Base-by-base conservation (phyloP, 257 asterid genomes). In the Verbascum thapsus region DNA sequence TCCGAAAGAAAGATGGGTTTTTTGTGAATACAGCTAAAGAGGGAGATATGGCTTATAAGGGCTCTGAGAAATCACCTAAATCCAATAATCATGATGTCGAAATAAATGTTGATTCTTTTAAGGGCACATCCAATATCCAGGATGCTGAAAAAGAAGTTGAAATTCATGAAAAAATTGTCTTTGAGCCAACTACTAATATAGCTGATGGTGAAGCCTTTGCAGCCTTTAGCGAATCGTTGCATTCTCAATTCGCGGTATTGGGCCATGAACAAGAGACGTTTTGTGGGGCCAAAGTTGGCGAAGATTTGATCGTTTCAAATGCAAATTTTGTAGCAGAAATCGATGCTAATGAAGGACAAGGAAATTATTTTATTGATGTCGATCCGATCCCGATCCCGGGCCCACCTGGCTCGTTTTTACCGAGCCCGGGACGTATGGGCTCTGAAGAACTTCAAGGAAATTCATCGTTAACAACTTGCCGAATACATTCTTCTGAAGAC, bases 321-420 rank as follows among this genome's bases (percentile, higher is more conserved):
- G 42, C 67, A 42, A 70, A 48, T 57, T 68, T 55, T 57, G 64
- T 49, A 30, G 54, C 70, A 18, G 88, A 83, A 52, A 69, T 58
- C 62, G 84, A 76, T 51, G 74, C 76, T 30, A 74, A 68, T 38
- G 84, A 78, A 43, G 80, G 51, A 47, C 81, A 74, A 23, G 80
- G 94, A 61, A 70, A 78, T 74, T 91, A 81, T 76, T 86, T 61
- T 68, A 70, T 62, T 43, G 88, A 81, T 74, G 96, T 91, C 30
- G 98, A 89, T 66, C 84, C 90, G 30, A 86, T 85, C 64, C 88
- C 88, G 26, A 92, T 92, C 64, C 98, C 98, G 0, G 98, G 97
- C 39, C 98, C 98, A 3, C 97, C 96, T 0, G 98, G 98, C 58
- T 92, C 96, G 0, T 92, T 85, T 76, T 75, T 91, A 67, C 98